Conservation (phyloP, 352 stramenopile species). For the Plasmopara viticola region DNA sequence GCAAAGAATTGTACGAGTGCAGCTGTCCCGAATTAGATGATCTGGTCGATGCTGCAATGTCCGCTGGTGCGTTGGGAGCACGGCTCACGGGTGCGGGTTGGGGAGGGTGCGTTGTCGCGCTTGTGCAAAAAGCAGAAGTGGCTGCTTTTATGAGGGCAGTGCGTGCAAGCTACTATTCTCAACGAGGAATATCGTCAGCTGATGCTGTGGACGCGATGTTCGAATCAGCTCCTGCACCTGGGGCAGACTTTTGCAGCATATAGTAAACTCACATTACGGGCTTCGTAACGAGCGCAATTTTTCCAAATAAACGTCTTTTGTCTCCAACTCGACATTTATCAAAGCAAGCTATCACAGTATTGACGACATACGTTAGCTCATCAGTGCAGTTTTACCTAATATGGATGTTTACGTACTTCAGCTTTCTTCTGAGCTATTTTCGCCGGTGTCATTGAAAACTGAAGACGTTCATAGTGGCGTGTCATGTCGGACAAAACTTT, state of each 20-base stretch:
- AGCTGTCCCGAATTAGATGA: conserved; percentile 64
- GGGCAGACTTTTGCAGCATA: conserved; percentile 28
- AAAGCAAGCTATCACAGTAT: conserved; percentile 40
- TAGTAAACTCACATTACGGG: conserved; percentile 8
- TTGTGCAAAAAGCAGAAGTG: conserved; percentile 37
- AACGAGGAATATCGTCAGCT: conserved; percentile 10
- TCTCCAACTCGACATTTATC: conserved; percentile 59
- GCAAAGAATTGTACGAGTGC: conserved; percentile 65
- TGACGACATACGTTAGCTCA: neutral
- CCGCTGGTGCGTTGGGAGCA: conserved; percentile 50
- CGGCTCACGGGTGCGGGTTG: conserved; percentile 78
- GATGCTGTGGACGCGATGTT: conserved; percentile 24
- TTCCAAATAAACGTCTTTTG: conserved; percentile 64
- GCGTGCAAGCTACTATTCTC: conserved; percentile 29
- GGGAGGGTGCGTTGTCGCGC: conserved; percentile 70
- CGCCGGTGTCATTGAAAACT: conserved; percentile 39
- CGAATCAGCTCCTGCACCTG: conserved; percentile 21
- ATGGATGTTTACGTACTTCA: conserved; percentile 29
- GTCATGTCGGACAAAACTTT: conserved; percentile 27
- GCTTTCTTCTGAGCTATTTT: conserved; percentile 45
- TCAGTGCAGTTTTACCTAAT: too few relatives aligned
- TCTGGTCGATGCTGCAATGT: conserved; percentile 41
- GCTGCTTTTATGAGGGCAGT: conserved; percentile 34
- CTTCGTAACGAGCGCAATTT: conserved; percentile 39
- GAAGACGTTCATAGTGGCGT: conserved; percentile 40